Evolutionary conservation across 805 yeast genomes (phyloP), one percentile per base, ranked within the genome.

Genomic region (Saturnispora sanitii): DNA sequence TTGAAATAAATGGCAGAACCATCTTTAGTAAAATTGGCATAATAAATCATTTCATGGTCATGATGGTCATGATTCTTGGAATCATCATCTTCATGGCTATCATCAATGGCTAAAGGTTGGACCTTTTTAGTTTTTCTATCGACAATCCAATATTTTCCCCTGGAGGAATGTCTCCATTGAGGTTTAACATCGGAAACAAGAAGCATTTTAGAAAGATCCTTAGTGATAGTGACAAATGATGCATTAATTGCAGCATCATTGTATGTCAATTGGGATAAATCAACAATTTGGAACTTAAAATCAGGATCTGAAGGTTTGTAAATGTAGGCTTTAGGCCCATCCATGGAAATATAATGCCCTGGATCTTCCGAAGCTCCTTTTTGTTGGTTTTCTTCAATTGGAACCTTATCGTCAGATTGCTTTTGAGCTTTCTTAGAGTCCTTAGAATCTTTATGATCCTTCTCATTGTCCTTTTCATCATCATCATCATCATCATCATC

Each of bases 141-240:
- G 40, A 72, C 66, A 2, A 83, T 35, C 80, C 84, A 85, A 59
- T 73, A 82, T 18, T 61, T 49, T 0, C 79, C 79, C 32, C 58
- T 61, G 1, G 77, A 62, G 0, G 95, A 84, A 54, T 85, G 86
- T 48, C 95, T 70, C 71, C 78, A 85, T 51, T 77, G 72, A 23
- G 55, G 52, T 12, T 57, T 53, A 11, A 45, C 42, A 41, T 83
- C 71, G 0, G 92, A 68, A 4, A 61, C 60, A 2, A 86, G 55
- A 11, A 90, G 55, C 1, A 77, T 80, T 50, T 62, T 68, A 18
- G 68, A 59, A 16, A 70, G 56, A 8, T 66, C 54, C 30, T 66
- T 62, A 48, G 71, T 75, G 6, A 79, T 60, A 4, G 67, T 60
- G 11, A 68, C 52, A 0, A 62, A 49, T 6, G 68, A 65, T 2